Percentiles rank a stretch among this genome's conserved stretches.
Conservation (phyloP, 345 rosid species). For the Eucalyptus paniculata region DNA sequence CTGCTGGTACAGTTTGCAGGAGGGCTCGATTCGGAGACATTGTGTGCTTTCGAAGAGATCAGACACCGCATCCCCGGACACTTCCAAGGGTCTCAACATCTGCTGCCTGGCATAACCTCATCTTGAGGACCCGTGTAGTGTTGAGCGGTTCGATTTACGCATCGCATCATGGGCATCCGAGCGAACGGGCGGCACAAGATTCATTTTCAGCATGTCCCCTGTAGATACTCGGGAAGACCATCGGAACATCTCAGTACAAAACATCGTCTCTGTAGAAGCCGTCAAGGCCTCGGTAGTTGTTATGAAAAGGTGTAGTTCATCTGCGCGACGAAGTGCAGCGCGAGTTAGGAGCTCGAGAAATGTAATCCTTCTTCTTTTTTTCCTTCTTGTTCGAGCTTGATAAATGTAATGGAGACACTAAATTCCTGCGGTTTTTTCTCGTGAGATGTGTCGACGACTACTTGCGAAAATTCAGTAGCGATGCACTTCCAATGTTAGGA, state of each 20-base stretch:
- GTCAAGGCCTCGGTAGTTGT: not conserved
- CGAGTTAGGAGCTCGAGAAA: not conserved
- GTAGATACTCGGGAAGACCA: not conserved
- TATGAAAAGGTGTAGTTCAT: not conserved
- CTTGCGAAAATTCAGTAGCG: not conserved
- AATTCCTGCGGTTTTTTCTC: not conserved
- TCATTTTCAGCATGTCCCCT: not conserved
- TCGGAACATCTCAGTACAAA: not conserved
- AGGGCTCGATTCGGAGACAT: constrained; percentile 78
- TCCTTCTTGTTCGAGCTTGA: not conserved
- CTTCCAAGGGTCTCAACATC: constrained; percentile 25
- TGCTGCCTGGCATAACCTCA: constrained; percentile 41
- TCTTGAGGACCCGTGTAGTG: not conserved
- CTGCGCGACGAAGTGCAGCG: not conserved
- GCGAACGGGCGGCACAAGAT: not conserved
- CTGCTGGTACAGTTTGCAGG: constrained; percentile 56
- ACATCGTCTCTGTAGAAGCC: not conserved
- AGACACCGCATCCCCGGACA: constrained; percentile 48
- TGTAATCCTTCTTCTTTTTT: not conserved
- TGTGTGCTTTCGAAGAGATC: constrained; percentile 78
- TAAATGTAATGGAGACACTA: not conserved
- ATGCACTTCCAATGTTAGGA: not conserved
- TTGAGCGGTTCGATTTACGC: not conserved
- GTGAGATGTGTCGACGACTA: not conserved
- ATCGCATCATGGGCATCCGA: not conserved